Conservation (phyloP, 108 stramenopile genomes). For the Mediolabrus comicus region DNA sequence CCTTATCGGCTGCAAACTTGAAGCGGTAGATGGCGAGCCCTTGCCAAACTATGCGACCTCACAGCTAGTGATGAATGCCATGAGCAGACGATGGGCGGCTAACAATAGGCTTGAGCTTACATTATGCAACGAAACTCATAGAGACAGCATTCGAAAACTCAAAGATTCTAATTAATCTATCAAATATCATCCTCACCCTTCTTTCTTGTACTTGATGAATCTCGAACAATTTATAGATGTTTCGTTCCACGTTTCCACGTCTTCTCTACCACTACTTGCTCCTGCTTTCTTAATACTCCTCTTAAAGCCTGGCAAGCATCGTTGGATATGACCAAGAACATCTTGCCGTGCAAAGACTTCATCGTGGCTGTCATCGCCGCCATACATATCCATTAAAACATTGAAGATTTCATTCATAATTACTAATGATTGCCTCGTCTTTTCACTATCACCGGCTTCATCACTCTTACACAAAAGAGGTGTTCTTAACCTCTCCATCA, state of each 20-base stretch:
- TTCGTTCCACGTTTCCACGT: constrained; percentile 50
- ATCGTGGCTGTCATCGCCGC: constrained; percentile 61
- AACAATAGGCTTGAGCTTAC: constrained; percentile 63
- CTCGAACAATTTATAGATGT: constrained; percentile 59
- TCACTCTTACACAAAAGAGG: constrained; percentile 1
- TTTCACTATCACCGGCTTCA: neutral
- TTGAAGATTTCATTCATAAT: constrained; percentile 49
- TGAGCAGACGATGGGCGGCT: constrained; percentile 73
- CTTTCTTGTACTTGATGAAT: constrained; percentile 57
- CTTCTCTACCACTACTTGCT: constrained; percentile 24
- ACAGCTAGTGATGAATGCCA: constrained; percentile 67
- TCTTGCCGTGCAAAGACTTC: constrained; percentile 43
- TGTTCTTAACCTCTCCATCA: constrained; percentile 16
- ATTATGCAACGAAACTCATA: constrained; percentile 63
- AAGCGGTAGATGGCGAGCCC: constrained; percentile 77
- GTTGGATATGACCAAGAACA: constrained; percentile 44
- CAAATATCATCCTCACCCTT: neutral
- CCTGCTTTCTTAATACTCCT: constrained; percentile 20
- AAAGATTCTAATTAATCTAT: neutral
- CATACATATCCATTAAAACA: constrained; percentile 70
- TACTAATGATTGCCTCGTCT: constrained; percentile 3
- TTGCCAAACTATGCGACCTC: constrained; percentile 77
- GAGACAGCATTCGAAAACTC: constrained; percentile 19
- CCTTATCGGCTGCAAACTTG: constrained; percentile 50
- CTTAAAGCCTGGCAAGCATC: constrained; percentile 42